A percentile compares a stretch with the other conserved stretches of the same genome.
Evolutionary conservation across 1,284 basidiomycete species (phyloP).

Genomic region (Microbotryum lychnidis-dioicae): DNA sequence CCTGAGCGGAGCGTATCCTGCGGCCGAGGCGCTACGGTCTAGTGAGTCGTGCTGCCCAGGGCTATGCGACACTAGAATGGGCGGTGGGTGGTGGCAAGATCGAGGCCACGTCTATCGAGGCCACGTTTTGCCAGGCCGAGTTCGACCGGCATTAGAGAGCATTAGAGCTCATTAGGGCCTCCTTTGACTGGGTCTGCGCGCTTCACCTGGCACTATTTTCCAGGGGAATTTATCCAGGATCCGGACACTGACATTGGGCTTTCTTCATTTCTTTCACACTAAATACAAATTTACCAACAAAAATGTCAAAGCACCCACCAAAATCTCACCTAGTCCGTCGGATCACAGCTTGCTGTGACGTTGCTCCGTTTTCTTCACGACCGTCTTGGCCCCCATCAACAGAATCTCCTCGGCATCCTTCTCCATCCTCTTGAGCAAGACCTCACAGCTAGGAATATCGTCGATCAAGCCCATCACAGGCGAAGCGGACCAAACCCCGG

Average conservation of each 20-base stretch:
- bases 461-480: slow-evolving; percentile 63
- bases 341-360: slow-evolving; percentile 22
- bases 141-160: too few relatives aligned
- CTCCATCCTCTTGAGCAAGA: slow-evolving; percentile 63
- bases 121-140: too few relatives aligned
- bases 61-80: not conserved
- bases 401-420: slow-evolving; percentile 56
- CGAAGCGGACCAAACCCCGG: slow-evolving; percentile 65
- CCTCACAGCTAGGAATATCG: slow-evolving; percentile 77
- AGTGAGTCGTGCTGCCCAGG: not conserved
- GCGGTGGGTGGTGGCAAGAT: not conserved
- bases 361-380: not conserved
- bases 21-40: too few relatives aligned
- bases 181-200: too few relatives aligned
- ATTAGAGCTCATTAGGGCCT: too few relatives aligned
- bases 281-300: too few relatives aligned
- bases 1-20: too few relatives aligned
- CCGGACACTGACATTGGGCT: too few relatives aligned
- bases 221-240: too few relatives aligned
- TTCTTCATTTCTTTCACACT: too few relatives aligned
- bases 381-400: slow-evolving; percentile 13
- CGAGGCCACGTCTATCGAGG: not conserved
- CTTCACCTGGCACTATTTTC: too few relatives aligned
- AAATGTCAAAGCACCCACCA: not conserved
- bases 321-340: not conserved